phyloP scores from a whole-genome alignment of 1,284 basidiomycete genomes.

The Gymnopus androsaceus region DNA sequence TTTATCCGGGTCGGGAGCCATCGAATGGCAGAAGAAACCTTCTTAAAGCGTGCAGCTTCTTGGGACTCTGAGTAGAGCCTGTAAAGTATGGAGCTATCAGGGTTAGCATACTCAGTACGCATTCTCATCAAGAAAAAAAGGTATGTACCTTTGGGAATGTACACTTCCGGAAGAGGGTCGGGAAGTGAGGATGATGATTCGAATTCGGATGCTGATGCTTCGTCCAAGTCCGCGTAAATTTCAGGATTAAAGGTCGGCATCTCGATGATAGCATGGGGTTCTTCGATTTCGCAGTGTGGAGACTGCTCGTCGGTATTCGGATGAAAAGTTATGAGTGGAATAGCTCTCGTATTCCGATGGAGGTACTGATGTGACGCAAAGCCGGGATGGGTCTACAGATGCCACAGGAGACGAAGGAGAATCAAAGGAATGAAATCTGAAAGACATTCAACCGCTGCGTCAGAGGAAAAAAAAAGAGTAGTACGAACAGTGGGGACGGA shows the following conservation, averaged over 20 bases:
- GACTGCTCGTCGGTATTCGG: neutral
- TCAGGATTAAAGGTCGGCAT: neutral
- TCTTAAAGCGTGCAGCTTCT: neutral
- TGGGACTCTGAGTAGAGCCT: no score
- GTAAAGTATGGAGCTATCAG: neutral
- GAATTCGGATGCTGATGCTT: neutral
- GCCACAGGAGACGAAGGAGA: constrained; percentile 1
- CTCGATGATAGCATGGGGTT: neutral
- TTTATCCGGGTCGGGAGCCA: constrained; percentile 3
- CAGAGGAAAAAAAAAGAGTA: neutral
- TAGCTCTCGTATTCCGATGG: constrained; percentile 2
- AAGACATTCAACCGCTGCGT: neutral
- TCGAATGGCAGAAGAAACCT: neutral
- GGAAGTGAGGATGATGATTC: neutral
- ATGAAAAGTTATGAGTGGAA: neutral
- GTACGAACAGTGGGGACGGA: neutral
- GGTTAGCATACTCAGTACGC: neutral
- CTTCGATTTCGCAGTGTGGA: neutral
- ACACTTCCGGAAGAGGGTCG: neutral
- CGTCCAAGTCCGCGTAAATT: neutral
- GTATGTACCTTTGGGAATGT: neutral
- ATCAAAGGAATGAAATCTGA: constrained; percentile 1
- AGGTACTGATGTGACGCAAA: constrained; percentile 1
- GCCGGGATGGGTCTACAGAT: neutral
- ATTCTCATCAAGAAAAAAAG: no score